Evolutionary conservation across 306 rosid species (phyloP).

Genomic region (Vigna trinervia): DNA sequence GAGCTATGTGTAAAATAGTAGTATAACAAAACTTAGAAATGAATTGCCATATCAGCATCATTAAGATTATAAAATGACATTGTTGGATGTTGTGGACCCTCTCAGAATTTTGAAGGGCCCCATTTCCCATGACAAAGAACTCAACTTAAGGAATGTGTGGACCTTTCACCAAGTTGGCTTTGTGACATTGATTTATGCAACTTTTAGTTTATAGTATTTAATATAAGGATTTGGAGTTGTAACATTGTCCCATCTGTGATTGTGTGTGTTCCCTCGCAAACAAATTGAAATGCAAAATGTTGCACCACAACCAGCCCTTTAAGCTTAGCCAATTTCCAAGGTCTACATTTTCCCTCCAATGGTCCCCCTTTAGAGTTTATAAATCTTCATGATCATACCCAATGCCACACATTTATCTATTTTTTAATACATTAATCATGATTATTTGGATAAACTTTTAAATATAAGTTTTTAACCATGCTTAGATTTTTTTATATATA

Average conservation of each 20-base stretch:
- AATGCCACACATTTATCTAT: constrained; percentile 39
- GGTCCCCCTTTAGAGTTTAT: constrained; percentile 51
- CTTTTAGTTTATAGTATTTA: background rate
- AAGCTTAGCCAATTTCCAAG: constrained; percentile 38
- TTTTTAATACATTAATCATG: background rate
- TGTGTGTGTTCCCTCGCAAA: constrained; percentile 48
- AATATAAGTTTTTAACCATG: background rate
- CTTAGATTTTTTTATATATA: background rate
- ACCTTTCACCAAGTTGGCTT: constrained; percentile 18
- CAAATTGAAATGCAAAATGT: constrained; percentile 44
- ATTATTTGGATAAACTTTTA: constrained; percentile 14
- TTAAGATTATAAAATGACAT: background rate
- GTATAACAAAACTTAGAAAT: background rate
- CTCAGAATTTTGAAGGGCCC: background rate
- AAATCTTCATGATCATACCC: constrained; percentile 54
- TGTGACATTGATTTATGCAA: constrained; percentile 25
- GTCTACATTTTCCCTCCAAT: constrained; percentile 40
- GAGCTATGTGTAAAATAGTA: too few relatives aligned
- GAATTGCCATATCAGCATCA: background rate
- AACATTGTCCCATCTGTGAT: constrained; percentile 37
- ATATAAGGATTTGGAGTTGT: constrained; percentile 16
- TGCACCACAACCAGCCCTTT: constrained; percentile 39
- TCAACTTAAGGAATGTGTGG: background rate
- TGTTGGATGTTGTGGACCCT: constrained; percentile 40
- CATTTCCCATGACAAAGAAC: background rate